Evolutionary conservation across 2,329 filamentous ascomycete species (phyloP), one percentile per base, ranked within the genome.

Genomic region (Plectosphaerella plurivora): DNA sequence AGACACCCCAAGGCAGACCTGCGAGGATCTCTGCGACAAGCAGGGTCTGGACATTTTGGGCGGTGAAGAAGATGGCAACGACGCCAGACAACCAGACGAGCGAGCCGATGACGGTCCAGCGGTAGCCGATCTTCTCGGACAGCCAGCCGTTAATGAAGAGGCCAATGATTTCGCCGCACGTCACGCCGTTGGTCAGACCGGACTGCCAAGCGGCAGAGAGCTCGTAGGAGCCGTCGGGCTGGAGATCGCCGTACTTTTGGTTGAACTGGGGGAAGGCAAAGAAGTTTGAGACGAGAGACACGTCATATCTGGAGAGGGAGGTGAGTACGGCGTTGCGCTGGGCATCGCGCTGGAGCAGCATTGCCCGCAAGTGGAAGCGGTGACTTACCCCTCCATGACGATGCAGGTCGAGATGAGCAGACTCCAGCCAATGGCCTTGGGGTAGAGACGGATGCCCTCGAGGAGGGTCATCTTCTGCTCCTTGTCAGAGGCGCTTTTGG

Each of bases 341-440:
- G 22, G 22, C 22, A 5, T 22, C 22, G 3, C 22, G 22, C 22
- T 5, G 5, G 22, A 22, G 22, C 22, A 22, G 22, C 22, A 22
- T 22, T 22, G 22, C 22, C 22, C 3, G 22, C 22, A 22, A 5
- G 22, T 5, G 22, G 22, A 22, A 22, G 22, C 5, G 22, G 37
- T 14, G 37, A 46, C 44, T 33, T 46, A 50, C 35, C 89, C 91
- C 69, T 96, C 91, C 91, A 96, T 96, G 62, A 83, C 84, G 63
- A 96, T 94, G 66, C 88, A 92, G 0, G 89, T 93, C n/a, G 88
- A 93, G 68, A 96, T 92, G 54, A 95, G 74, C 49, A 96, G 63
- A 61, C 86, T 90, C 89, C 90, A 96, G 20, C 74, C 79, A 52
- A 95, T 86, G 20, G 91, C 91, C 73, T 95, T 93, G 53, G 90